A percentile compares a stretch with the other conserved stretches of the same genome.
Conservation (phyloP, 345 rosid species). For the Reutealis trisperma region DNA sequence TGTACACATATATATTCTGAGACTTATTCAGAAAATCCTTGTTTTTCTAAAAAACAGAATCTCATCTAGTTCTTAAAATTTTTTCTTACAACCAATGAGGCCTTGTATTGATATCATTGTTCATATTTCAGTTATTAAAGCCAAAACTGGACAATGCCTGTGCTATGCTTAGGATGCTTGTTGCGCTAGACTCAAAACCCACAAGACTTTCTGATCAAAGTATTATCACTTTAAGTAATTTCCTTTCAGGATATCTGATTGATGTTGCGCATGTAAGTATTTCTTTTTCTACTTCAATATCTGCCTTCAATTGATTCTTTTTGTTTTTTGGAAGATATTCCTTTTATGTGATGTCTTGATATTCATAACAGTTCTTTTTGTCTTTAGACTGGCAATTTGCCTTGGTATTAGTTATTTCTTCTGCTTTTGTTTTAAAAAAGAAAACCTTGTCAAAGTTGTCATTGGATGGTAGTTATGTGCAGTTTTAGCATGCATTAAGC, state of each 20-base stretch:
- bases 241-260: conserved; percentile 58
- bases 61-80: neutral
- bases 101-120: neutral
- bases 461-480: neutral
- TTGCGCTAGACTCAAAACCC: conserved; percentile 63
- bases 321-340: neutral
- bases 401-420: neutral
- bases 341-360: neutral
- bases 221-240: conserved; percentile 46
- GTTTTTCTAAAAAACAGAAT: too few species aligned
- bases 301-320: neutral
- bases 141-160: conserved; percentile 61
- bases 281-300: conserved; percentile 4
- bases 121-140: conserved; percentile 44
- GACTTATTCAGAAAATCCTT: too few species aligned
- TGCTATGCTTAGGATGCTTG: conserved; percentile 70
- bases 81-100: neutral
- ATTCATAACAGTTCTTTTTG: neutral
- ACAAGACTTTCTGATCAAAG: conserved; percentile 65
- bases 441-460: neutral
- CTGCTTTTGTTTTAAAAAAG: neutral
- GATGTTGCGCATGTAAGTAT: conserved; percentile 57
- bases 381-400: neutral
- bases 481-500: neutral
- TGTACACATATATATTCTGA: too few species aligned